Evolutionary conservation across 179 eudicot species (phyloP).

Genomic region (Camellia oleifera): DNA sequence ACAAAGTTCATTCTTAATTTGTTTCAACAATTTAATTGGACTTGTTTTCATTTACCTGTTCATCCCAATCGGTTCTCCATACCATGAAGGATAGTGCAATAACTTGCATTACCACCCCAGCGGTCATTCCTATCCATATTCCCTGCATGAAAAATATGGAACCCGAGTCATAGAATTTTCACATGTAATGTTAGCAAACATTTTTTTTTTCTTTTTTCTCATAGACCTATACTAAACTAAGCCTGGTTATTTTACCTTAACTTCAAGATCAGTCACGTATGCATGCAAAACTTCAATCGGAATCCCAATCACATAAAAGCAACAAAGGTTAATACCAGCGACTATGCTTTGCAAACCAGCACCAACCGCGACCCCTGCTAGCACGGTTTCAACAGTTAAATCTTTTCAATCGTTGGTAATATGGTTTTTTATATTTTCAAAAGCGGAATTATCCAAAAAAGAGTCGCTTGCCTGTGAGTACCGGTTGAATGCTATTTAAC

Average conservation of each 20-base stretch:
- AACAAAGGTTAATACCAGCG: conserved; percentile 31
- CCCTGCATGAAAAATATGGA: no score
- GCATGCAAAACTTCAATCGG: conserved; percentile 37
- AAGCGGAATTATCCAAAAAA: neutral
- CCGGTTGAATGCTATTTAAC: conserved; percentile 34
- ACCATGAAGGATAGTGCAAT: conserved; percentile 21
- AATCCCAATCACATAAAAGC: conserved; percentile 37
- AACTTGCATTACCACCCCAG: conserved; percentile 9
- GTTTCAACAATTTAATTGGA: neutral
- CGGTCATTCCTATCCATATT: no score
- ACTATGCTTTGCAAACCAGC: conserved; percentile 42
- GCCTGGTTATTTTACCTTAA: conserved; percentile 12
- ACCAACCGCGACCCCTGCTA: conserved; percentile 41
- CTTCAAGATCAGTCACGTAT: conserved; percentile 24
- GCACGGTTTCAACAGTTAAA: neutral
- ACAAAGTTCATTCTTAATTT: neutral
- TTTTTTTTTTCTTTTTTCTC: no score
- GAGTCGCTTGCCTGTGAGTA: conserved; percentile 27
- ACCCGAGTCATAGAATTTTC: no score
- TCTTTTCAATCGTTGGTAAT: neutral
- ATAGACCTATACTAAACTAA: no score
- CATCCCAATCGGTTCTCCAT: conserved; percentile 44
- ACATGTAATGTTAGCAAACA: no score
- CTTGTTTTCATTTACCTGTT: conserved; percentile 28
- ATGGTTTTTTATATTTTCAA: neutral